These are phyloP conservation scores for Bocquillonia castaneifolia DNA, from an alignment of 441 rosid species.

Conservation along the genomic window DNA sequence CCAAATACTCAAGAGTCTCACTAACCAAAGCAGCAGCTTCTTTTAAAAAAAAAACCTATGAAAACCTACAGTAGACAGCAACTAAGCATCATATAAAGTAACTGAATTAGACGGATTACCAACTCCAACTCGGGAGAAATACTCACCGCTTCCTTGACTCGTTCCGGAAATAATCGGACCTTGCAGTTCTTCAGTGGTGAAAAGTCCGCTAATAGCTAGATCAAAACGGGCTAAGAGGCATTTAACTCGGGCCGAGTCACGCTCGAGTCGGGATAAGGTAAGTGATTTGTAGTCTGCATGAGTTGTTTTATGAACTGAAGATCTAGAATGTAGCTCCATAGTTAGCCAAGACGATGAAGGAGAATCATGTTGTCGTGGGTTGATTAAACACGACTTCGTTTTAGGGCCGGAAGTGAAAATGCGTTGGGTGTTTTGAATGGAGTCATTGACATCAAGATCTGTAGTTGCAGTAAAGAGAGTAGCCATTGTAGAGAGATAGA, in stretches of 20 bases:
- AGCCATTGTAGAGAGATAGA: slow-evolving; percentile 30
- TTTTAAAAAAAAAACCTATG: no score
- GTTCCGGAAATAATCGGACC: slow-evolving; percentile 66
- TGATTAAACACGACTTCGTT: slow-evolving; percentile 19
- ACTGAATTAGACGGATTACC: slow-evolving; percentile 62
- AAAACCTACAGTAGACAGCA: no score
- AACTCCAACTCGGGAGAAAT: slow-evolving; percentile 74
- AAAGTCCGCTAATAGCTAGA: slow-evolving; percentile 37
- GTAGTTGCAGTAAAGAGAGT: slow-evolving; percentile 19
- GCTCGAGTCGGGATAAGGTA: slow-evolving; percentile 50
- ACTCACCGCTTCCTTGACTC: slow-evolving; percentile 81
- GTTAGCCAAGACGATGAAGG: slow-evolving; percentile 28
- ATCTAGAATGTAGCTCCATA: slow-evolving; percentile 52
- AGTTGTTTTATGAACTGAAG: slow-evolving; percentile 28
- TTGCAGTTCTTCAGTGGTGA: slow-evolving; percentile 35
- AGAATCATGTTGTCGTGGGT: slow-evolving; percentile 11
- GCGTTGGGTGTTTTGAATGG: slow-evolving; percentile 31
- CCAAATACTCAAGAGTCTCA: no score
- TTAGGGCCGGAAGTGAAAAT: slow-evolving; percentile 21
- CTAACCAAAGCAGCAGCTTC: no score
- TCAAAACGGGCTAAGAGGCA: slow-evolving; percentile 47
- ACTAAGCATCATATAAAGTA: no score
- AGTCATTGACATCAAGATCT: slow-evolving; percentile 39
- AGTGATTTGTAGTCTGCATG: slow-evolving; percentile 60
- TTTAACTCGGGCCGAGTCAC: slow-evolving; percentile 63